Conservation (phyloP, 768 basidiomycete genomes). For the Suillus paluster region DNA sequence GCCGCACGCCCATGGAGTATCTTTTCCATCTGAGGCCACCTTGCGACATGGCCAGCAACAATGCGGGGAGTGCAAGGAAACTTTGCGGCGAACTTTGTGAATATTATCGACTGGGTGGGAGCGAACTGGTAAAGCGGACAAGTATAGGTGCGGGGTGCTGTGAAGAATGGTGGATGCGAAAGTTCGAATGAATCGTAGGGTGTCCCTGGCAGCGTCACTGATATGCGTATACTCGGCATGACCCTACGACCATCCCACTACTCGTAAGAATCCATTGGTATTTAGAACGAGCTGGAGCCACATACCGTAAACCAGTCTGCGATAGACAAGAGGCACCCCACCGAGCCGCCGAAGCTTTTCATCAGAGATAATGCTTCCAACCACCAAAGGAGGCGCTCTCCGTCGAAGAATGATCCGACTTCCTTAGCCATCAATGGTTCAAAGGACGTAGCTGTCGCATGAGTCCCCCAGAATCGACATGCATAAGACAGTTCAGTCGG, state of each 20-base stretch:
- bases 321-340: neutral
- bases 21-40: conserved; percentile 8
- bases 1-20: rapidly evolving
- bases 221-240: neutral
- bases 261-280: neutral
- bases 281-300: neutral
- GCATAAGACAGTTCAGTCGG: conserved; percentile 31
- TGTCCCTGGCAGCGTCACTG: conserved; percentile 8
- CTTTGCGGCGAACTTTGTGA: conserved; percentile 18
- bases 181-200: conserved; percentile 13
- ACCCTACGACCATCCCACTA: neutral
- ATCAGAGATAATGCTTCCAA: conserved; percentile 12
- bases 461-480: conserved; percentile 37
- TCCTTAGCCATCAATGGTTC: conserved; percentile 7
- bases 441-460: conserved; percentile 20
- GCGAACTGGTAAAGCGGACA: conserved; percentile 30
- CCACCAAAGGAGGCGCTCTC: conserved; percentile 7
- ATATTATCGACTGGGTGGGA: conserved; percentile 22
- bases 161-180: conserved; percentile 18
- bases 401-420: conserved; percentile 25
- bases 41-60: neutral
- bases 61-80: neutral
- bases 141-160: conserved; percentile 29
- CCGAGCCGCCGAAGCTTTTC: conserved; percentile 10
- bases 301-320: conserved; percentile 4